phyloP scores from a whole-genome alignment of 345 rosid genomes.

The Alliaria petiolata region DNA sequence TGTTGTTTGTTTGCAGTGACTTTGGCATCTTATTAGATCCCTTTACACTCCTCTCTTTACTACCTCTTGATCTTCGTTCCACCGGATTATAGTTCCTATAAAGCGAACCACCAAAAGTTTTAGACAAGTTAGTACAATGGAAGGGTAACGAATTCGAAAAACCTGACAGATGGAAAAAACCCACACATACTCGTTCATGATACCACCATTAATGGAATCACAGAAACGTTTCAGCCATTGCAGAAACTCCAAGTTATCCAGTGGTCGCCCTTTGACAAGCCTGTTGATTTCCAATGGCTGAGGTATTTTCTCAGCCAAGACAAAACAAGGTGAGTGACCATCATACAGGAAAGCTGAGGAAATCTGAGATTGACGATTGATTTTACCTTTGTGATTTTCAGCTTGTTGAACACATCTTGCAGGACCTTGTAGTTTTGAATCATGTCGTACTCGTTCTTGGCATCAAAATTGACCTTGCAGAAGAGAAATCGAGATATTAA shows the following conservation, averaged over 20 bases:
- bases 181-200: slow-evolving; percentile 70
- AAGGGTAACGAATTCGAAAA: neutral
- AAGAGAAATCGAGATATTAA: neutral
- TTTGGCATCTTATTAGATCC: slow-evolving; percentile 60
- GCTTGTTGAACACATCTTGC: slow-evolving; percentile 90
- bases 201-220: slow-evolving; percentile 95
- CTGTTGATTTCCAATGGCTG: slow-evolving; percentile 92
- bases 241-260: slow-evolving; percentile 97
- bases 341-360: neutral
- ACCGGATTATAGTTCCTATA: slow-evolving; percentile 86
- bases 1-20: slow-evolving; percentile 67
- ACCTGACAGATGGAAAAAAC: neutral
- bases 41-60: slow-evolving; percentile 47
- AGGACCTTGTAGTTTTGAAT: slow-evolving; percentile 96
- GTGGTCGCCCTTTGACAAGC: slow-evolving; percentile 85
- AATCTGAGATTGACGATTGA: neutral
- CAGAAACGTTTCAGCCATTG: slow-evolving; percentile 97
- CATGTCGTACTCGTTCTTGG: slow-evolving; percentile 87
- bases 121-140: neutral
- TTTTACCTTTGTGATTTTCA: slow-evolving; percentile 81
- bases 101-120: neutral
- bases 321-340: neutral
- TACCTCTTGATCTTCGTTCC: slow-evolving; percentile 77
- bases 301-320: neutral
- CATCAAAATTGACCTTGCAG: slow-evolving; percentile 88